Evolutionary conservation across 2,329 filamentous ascomycete species (phyloP).

Genomic region (Volutella citrinella): DNA sequence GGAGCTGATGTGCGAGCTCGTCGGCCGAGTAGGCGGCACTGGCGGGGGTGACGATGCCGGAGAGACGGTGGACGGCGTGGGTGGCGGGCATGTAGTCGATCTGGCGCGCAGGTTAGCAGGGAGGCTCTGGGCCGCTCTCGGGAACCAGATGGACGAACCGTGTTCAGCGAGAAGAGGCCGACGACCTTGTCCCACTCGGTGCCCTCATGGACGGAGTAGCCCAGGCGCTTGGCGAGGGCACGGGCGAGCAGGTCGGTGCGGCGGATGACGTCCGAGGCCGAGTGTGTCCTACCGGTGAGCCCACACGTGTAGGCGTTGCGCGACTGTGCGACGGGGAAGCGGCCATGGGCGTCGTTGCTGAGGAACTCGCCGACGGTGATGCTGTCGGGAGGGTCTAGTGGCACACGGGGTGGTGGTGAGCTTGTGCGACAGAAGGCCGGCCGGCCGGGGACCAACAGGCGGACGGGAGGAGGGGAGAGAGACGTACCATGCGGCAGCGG

Average conservation of each 20-base stretch:
- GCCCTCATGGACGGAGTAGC: slow-evolving; percentile 65
- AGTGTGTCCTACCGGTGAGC: slow-evolving; percentile 65
- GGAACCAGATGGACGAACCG: slow-evolving; percentile 46
- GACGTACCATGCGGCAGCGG: slow-evolving; percentile 47
- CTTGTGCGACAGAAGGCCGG: too few species aligned
- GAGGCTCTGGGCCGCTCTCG: not conserved
- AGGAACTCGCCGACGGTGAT: slow-evolving; percentile 77
- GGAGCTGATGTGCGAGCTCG: slow-evolving; percentile 71
- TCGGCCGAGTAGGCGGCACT: slow-evolving; percentile 70
- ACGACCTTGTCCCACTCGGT: slow-evolving; percentile 80
- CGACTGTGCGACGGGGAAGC: slow-evolving; percentile 60
- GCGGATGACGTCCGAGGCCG: slow-evolving; percentile 58
- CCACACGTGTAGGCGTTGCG: slow-evolving; percentile 74
- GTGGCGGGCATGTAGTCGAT: slow-evolving; percentile 72
- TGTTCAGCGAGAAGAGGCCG: slow-evolving; percentile 74
- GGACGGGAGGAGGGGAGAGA: not conserved
- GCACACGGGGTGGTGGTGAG: not conserved
- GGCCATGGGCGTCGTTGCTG: slow-evolving; percentile 44
- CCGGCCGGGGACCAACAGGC: not conserved
- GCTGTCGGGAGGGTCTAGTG: slow-evolving; percentile 61
- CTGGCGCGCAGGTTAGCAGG: too few species aligned
- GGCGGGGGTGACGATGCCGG: slow-evolving; percentile 71
- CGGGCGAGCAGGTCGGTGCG: slow-evolving; percentile 68
- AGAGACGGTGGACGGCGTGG: slow-evolving; percentile 71
- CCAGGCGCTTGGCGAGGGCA: slow-evolving; percentile 66